Evolutionary conservation across 179 eudicot species (phyloP).

Genomic region (Spinacia oleracea): DNA sequence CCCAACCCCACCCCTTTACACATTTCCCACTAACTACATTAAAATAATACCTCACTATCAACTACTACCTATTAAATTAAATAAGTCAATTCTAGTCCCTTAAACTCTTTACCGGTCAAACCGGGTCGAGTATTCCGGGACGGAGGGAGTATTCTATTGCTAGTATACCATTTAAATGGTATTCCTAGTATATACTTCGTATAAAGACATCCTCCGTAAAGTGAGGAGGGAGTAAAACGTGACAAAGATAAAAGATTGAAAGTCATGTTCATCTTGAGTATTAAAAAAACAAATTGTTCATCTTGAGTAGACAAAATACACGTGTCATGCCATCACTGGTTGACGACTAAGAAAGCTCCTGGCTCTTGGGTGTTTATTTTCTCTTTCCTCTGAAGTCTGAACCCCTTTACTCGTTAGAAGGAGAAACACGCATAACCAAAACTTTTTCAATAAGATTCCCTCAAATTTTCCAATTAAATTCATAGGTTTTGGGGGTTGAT

Average conservation of each 20-base stretch:
- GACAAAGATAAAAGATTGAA: neutral
- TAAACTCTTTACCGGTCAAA: too few relatives aligned
- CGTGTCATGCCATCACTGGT: constrained; percentile 1
- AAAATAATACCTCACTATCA: too few relatives aligned
- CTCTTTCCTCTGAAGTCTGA: neutral
- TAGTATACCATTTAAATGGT: too few relatives aligned
- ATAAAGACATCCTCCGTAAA: too few relatives aligned
- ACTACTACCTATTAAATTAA: too few relatives aligned
- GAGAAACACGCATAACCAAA: neutral
- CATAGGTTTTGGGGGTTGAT: neutral
- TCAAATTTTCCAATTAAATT: neutral
- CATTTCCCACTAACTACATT: too few relatives aligned
- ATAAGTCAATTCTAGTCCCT: too few relatives aligned
- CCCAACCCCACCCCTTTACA: too few relatives aligned
- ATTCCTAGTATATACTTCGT: too few relatives aligned
- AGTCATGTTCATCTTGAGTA: neutral
- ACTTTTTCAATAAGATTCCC: neutral
- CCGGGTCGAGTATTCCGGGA: too few relatives aligned
- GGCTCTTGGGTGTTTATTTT: neutral
- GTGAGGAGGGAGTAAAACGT: too few relatives aligned
- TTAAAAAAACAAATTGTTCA: neutral
- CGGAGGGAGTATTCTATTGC: too few relatives aligned
- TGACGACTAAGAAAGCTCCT: neutral
- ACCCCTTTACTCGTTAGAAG: neutral
- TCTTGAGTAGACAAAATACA: neutral